These are phyloP conservation scores for Fusarium pseudocircinatum DNA, from an alignment of 2,329 filamentous ascomycete genomes.

Conservation along the genomic window DNA sequence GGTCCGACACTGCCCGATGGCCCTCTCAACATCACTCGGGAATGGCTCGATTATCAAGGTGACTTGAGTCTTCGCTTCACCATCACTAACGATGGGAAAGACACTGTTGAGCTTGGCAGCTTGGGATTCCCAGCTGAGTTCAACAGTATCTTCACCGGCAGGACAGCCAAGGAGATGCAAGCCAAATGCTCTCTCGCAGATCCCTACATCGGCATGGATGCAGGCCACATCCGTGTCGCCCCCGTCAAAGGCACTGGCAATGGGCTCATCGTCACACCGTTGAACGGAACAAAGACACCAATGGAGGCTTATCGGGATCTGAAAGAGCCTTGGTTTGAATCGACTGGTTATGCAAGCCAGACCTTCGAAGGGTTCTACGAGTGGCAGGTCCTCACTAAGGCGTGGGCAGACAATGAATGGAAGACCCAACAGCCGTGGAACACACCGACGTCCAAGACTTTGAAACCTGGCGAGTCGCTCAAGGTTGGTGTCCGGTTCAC, in stretches of 20 bases:
- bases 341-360: slow-evolving; percentile 59
- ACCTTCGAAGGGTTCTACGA: slow-evolving; percentile 70
- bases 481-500: slow-evolving; percentile 63
- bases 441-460: slow-evolving; percentile 55
- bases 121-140: slow-evolving; percentile 68
- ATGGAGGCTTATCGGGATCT: slow-evolving; percentile 67
- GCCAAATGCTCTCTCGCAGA: slow-evolving; percentile 64
- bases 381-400: slow-evolving; percentile 64
- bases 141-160: slow-evolving; percentile 69
- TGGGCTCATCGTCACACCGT: slow-evolving; percentile 63
- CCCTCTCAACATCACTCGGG: slow-evolving; percentile 58
- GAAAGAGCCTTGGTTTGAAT: slow-evolving; percentile 53
- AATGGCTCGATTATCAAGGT: slow-evolving; percentile 59
- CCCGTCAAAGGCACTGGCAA: slow-evolving; percentile 62
- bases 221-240: slow-evolving; percentile 64
- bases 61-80: slow-evolving; percentile 64
- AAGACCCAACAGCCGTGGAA: slow-evolving; percentile 63
- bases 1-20: slow-evolving; percentile 52
- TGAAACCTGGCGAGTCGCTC: slow-evolving; percentile 56
- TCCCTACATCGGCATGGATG: slow-evolving; percentile 68
- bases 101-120: slow-evolving; percentile 62
- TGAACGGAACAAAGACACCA: slow-evolving; percentile 54
- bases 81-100: slow-evolving; percentile 55
- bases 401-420: slow-evolving; percentile 68
- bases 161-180: slow-evolving; percentile 59